These are phyloP conservation scores for Torulaspora maleeae DNA, from an alignment of 805 yeast genomes.

Conservation along the genomic window DNA sequence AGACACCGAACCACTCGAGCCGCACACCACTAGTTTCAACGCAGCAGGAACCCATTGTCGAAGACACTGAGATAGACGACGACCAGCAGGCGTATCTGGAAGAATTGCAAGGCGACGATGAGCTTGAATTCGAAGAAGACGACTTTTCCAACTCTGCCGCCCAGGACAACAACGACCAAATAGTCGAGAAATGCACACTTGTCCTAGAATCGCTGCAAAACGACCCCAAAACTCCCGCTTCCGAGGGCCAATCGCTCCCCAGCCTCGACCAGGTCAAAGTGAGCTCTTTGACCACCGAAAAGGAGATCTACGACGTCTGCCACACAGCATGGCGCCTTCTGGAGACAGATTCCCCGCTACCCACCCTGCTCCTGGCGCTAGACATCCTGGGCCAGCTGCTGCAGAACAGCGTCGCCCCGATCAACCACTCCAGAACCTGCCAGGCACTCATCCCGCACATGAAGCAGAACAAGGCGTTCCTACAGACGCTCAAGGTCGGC, in stretches of 20 bases:
- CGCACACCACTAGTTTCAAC: not conserved
- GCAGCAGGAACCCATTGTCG: not conserved
- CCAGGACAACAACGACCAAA: not conserved
- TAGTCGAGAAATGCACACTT: not conserved
- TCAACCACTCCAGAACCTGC: conserved; percentile 4
- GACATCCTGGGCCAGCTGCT: conserved; percentile 6
- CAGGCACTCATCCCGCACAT: conserved; percentile 19
- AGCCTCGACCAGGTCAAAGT: not conserved
- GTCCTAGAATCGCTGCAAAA: not conserved
- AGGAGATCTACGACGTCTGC: not conserved
- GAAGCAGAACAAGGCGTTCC: conserved; percentile 25
- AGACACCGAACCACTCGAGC: not conserved
- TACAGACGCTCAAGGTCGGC: conserved; percentile 31
- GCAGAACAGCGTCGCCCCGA: not conserved
- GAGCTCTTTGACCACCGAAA: not conserved
- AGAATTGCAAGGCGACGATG: conserved; percentile 19
- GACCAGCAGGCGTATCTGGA: conserved; percentile 27
- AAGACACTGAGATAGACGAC: conserved; percentile 12
- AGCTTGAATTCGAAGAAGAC: conserved; percentile 14
- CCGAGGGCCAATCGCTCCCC: not conserved
- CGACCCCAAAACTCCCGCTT: not conserved
- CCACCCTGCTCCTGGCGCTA: conserved; percentile 1
- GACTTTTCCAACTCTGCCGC: not conserved
- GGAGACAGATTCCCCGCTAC: not conserved
- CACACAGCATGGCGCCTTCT: conserved; percentile 1